Evolutionary conservation across 2,329 filamentous ascomycete genomes (phyloP).

Genomic region (Kalaharituber pfeilii): DNA sequence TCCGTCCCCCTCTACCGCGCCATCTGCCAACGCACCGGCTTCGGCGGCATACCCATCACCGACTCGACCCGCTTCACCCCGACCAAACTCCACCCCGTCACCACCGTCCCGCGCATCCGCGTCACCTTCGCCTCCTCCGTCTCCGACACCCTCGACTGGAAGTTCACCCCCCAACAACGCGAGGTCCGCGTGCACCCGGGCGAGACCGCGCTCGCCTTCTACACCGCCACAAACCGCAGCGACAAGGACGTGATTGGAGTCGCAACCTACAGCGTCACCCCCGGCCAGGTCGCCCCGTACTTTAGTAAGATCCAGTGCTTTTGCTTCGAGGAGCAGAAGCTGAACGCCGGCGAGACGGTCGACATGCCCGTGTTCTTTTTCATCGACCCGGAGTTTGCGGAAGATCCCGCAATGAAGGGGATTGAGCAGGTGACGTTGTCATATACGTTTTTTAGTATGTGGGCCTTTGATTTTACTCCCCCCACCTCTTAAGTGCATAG

Average conservation of each 20-base stretch:
- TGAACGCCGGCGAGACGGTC: conserved; percentile 89
- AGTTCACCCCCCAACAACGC: conserved; percentile 89
- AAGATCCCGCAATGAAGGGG: conserved; percentile 79
- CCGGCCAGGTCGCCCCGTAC: conserved; percentile 86
- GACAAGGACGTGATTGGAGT: conserved; percentile 92
- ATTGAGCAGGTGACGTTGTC: conserved; percentile 90
- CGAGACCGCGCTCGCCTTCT: conserved; percentile 93
- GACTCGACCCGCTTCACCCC: conserved; percentile 49
- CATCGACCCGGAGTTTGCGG: conserved; percentile 85
- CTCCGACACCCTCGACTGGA: conserved; percentile 91
- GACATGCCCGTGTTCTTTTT: conserved; percentile 99
- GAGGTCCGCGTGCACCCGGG: conserved; percentile 90
- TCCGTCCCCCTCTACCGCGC: conserved; percentile 76
- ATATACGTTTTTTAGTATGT: conserved; percentile 96
- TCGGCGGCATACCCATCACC: conserved; percentile 36
- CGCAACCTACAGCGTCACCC: conserved; percentile 92
- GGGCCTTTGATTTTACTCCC: too few relatives aligned
- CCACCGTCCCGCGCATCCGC: conserved; percentile 63
- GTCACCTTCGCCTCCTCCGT: conserved; percentile 95
- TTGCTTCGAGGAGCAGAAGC: conserved; percentile 85
- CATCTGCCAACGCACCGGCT: conserved; percentile 34
- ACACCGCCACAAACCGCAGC: conserved; percentile 84
- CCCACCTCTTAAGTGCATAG: background rate
- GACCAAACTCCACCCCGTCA: conserved; percentile 55
- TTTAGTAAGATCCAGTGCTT: conserved; percentile 99